Evolutionary conservation across 2,329 filamentous ascomycete genomes (phyloP).

Genomic region (Trichoderma arundinaceum): DNA sequence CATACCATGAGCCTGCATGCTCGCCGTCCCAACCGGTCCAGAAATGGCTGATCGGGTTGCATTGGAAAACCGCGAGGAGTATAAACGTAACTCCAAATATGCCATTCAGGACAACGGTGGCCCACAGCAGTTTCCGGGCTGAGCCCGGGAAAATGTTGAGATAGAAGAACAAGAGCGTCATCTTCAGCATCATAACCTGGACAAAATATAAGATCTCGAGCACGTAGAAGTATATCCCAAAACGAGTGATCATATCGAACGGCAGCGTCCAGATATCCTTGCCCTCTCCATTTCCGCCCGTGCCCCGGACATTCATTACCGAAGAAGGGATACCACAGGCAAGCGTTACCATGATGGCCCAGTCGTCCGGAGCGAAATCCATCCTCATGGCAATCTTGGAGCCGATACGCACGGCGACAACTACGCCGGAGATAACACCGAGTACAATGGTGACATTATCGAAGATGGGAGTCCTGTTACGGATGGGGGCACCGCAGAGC

Average conservation of each 20-base stretch:
- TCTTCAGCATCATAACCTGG: constrained; percentile 47
- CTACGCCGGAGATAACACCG: constrained; percentile 34
- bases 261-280: constrained; percentile 44
- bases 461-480: constrained; percentile 23
- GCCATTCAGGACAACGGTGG: constrained; percentile 42
- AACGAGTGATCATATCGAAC: constrained; percentile 36
- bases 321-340: constrained; percentile 36
- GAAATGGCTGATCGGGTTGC: constrained; percentile 47
- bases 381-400: constrained; percentile 38
- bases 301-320: constrained; percentile 37
- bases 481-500: constrained; percentile 9
- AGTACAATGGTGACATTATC: constrained; percentile 30
- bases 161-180: constrained; percentile 51
- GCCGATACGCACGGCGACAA: constrained; percentile 33
- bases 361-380: constrained; percentile 45
- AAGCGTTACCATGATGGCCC: constrained; percentile 38
- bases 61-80: constrained; percentile 46
- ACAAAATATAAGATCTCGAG: constrained; percentile 49
- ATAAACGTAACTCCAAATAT: constrained; percentile 43
- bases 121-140: constrained; percentile 41
- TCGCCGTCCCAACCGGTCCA: constrained; percentile 41
- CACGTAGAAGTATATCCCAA: constrained; percentile 42
- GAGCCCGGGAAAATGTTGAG: constrained; percentile 49
- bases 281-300: constrained; percentile 40
- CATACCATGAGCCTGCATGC: constrained; percentile 11